Evolutionary conservation across 2,329 filamentous ascomycete species (phyloP).

Genomic region (Fusarium lyarnte): DNA sequence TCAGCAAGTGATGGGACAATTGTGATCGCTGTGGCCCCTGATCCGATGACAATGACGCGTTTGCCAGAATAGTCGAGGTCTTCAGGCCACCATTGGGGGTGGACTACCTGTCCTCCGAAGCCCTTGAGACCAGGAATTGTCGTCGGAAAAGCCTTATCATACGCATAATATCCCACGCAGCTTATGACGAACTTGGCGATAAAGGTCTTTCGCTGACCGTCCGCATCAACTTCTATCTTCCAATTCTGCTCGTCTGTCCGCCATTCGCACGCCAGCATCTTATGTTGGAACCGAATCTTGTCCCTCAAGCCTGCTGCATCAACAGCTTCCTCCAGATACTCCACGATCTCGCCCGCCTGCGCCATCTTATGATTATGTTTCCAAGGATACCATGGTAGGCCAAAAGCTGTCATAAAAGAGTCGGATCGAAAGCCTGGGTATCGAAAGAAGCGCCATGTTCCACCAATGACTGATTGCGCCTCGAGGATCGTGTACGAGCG

Average conservation of each 20-base stretch:
- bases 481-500: conserved; percentile 73
- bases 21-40: conserved; percentile 82
- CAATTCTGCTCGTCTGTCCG: conserved; percentile 64
- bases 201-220: conserved; percentile 39
- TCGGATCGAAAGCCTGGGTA: conserved; percentile 79
- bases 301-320: conserved; percentile 61
- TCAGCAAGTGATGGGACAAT: conserved; percentile 76
- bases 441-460: conserved; percentile 82
- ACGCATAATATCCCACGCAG: conserved; percentile 77
- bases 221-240: conserved; percentile 57
- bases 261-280: conserved; percentile 62
- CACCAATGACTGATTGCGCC: conserved; percentile 71
- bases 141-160: conserved; percentile 67
- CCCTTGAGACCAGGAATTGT: conserved; percentile 73
- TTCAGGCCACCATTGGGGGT: conserved; percentile 82
- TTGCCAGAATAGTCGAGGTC: conserved; percentile 73
- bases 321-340: conserved; percentile 65
- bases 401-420: conserved; percentile 69
- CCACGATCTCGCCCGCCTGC: conserved; percentile 59
- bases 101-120: conserved; percentile 72
- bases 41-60: conserved; percentile 77
- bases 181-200: conserved; percentile 67
- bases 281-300: conserved; percentile 63
- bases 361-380: conserved; percentile 61
- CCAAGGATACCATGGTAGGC: conserved; percentile 80